A percentile compares a stretch with the other conserved stretches of the same genome.
Evolutionary conservation across 169 alveolate species (phyloP).

Genomic region (Plasmodium inui): DNA sequence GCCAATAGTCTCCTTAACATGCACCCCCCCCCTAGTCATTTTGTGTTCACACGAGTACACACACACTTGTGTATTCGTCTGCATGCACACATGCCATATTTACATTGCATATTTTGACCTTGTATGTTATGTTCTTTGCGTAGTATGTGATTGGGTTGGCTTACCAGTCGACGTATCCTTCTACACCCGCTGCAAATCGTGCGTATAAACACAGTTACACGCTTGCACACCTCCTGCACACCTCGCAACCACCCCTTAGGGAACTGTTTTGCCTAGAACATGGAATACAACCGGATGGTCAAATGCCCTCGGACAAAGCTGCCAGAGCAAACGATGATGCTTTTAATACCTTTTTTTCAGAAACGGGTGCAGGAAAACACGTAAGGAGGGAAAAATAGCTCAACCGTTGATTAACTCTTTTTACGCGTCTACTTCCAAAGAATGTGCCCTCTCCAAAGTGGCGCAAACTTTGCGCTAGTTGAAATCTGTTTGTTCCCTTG

Average conservation of each 20-base stretch:
- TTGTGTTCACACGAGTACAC: not conserved
- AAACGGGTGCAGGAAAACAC: constrained; percentile 98
- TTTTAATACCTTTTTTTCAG: constrained; percentile 98
- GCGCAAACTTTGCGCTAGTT: not conserved
- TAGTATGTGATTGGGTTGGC: not conserved
- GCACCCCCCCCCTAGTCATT: not conserved
- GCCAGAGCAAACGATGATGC: constrained; percentile 97
- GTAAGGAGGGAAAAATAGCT: constrained; percentile 75
- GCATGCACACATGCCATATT: not conserved
- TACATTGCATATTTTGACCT: not conserved
- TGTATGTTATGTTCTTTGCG: not conserved
- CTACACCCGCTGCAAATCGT: not conserved
- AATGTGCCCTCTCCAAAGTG: not conserved
- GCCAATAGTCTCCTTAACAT: not conserved
- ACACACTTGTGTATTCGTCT: not conserved
- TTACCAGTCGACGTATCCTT: not conserved
- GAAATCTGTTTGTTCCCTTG: not conserved
- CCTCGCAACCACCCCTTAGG: constrained; percentile 66
- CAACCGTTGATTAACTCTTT: not conserved
- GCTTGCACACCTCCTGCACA: not conserved
- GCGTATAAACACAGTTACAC: not conserved
- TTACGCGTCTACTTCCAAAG: not conserved
- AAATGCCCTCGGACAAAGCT: constrained; percentile 89
- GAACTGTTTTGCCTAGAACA: constrained; percentile 90
- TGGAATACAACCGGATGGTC: constrained; percentile 90